Evolutionary conservation across 495 filamentous ascomycete species (phyloP).

Genomic region (Lineolata rhizophorae): DNA sequence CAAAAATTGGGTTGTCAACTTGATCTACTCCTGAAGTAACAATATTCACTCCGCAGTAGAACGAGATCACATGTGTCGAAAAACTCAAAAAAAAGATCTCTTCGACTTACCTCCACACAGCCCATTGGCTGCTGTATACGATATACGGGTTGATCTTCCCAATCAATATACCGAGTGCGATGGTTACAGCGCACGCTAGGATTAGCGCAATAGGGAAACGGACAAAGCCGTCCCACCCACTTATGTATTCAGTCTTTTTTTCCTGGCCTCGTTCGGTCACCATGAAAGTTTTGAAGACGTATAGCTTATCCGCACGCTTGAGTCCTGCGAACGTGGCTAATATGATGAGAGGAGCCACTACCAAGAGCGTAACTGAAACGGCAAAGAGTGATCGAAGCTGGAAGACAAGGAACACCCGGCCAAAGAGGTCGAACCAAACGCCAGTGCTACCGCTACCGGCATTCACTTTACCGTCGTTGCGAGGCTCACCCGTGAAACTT

Average conservation of each 20-base stretch:
- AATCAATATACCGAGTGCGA: slow-evolving; percentile 57
- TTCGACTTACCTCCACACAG: slow-evolving; percentile 27
- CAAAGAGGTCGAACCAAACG: slow-evolving; percentile 93
- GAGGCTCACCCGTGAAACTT: slow-evolving; percentile 38
- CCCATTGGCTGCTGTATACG: slow-evolving; percentile 64
- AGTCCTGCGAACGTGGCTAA: slow-evolving; percentile 45
- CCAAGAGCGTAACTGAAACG: slow-evolving; percentile 59
- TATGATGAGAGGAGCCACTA: slow-evolving; percentile 52
- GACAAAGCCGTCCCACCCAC: slow-evolving; percentile 64
- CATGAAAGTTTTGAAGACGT: slow-evolving; percentile 67
- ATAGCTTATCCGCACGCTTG: slow-evolving; percentile 47
- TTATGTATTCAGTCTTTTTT: slow-evolving; percentile 19
- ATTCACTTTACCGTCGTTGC: slow-evolving; percentile 37
- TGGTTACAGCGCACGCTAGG: slow-evolving; percentile 40
- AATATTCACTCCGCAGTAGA: too few species aligned
- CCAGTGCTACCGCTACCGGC: slow-evolving; percentile 45
- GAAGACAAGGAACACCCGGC: slow-evolving; percentile 58
- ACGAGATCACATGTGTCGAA: too few species aligned
- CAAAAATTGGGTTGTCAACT: too few species aligned
- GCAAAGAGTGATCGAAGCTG: slow-evolving; percentile 65
- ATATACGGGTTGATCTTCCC: slow-evolving; percentile 72
- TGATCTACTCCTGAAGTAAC: too few species aligned
- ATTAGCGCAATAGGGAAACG: slow-evolving; percentile 59
- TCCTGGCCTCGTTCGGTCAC: too few species aligned
- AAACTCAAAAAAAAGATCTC: background rate